A percentile compares a stretch with the other conserved stretches of the same genome.
Evolutionary conservation across 176 grass and related monocot species (phyloP).

Genomic region (Lolium multiflorum): DNA sequence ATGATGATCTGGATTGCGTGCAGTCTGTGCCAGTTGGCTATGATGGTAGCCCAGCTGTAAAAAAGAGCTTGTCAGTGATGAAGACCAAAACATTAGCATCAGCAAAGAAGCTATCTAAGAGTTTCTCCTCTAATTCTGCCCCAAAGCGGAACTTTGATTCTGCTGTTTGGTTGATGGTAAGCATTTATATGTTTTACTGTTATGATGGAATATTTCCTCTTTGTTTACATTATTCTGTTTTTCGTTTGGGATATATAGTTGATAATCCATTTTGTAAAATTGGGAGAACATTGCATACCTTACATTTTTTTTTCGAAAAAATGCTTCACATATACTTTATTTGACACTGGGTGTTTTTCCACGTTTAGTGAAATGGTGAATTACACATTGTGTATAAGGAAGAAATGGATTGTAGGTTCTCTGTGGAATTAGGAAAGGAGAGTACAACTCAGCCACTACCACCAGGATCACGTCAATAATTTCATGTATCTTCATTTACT

Average conservation of each 20-base stretch:
- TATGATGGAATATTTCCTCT: conserved; percentile 35
- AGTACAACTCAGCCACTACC: neutral
- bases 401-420: conserved; percentile 12
- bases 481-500: conserved; percentile 8
- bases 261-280: neutral
- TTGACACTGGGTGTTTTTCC: neutral
- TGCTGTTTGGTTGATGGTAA: conserved; percentile 84
- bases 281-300: neutral
- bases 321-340: conserved; percentile 17
- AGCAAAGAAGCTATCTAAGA: conserved; percentile 83
- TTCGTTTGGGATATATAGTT: neutral
- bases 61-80: conserved; percentile 59
- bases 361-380: neutral
- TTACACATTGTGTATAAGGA: neutral
- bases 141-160: conserved; percentile 91
- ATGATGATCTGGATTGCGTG: conserved; percentile 85
- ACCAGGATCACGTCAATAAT: neutral
- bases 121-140: conserved; percentile 57
- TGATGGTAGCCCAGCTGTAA: conserved; percentile 56
- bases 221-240: conserved; percentile 4
- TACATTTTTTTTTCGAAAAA: conserved; percentile 16
- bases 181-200: conserved; percentile 37
- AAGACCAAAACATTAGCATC: conserved; percentile 71
- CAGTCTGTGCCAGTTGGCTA: conserved; percentile 58
- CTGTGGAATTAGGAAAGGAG: neutral